phyloP scores from a whole-genome alignment of 768 basidiomycete genomes.

The Tricholoma bakamatsutake region DNA sequence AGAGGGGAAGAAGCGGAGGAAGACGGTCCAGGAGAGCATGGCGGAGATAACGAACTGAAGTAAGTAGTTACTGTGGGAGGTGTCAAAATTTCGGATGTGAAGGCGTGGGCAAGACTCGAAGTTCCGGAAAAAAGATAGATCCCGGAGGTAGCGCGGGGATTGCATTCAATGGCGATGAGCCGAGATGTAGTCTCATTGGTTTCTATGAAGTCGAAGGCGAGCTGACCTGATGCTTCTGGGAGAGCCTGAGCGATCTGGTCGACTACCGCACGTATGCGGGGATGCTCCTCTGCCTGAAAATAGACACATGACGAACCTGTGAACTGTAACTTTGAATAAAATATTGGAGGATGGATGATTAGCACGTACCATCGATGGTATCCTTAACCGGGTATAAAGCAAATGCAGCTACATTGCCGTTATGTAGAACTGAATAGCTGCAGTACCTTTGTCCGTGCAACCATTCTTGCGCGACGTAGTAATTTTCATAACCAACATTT shows the following conservation, averaged over 20 bases:
- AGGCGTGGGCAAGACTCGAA: conserved; percentile 7
- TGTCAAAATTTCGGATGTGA: conserved; percentile 6
- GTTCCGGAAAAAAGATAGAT: conserved; percentile 12
- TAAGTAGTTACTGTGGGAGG: neutral
- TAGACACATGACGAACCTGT: conserved; percentile 16
- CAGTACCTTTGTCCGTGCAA: conserved; percentile 12
- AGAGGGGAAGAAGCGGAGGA: neutral
- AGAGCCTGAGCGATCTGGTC: conserved; percentile 7
- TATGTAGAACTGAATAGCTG: conserved; percentile 14
- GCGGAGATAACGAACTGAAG: neutral
- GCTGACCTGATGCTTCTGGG: conserved; percentile 11
- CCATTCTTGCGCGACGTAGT: conserved; percentile 19
- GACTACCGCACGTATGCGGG: conserved; percentile 7
- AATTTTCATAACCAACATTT: conserved; percentile 8
- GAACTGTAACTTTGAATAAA: neutral
- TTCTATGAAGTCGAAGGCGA: conserved; percentile 17
- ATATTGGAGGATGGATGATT: neutral
- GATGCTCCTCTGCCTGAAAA: conserved; percentile 14
- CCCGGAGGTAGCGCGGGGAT: conserved; percentile 6
- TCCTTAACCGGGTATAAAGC: conserved; percentile 16
- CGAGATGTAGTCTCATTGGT: neutral
- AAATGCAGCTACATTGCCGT: conserved; percentile 11
- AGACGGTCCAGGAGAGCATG: neutral
- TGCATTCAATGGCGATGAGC: conserved; percentile 16
- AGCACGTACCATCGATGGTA: conserved; percentile 15